Conservation (phyloP, 805 yeast genomes). For the Limtongia smithiae region DNA sequence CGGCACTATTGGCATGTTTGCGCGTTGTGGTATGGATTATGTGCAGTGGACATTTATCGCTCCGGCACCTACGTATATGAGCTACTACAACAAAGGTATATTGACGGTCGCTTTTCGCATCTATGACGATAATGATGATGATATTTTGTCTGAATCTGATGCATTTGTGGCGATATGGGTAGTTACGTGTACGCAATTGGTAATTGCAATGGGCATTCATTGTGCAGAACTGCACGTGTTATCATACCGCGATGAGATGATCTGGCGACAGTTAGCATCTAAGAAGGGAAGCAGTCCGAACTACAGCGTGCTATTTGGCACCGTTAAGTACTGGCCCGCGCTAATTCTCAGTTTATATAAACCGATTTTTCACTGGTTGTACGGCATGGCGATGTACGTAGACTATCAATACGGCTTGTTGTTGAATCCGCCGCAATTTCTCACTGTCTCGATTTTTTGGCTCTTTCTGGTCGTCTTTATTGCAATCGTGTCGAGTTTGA, state of each 20-base stretch:
- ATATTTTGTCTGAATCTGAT: background rate
- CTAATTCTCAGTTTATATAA: background rate
- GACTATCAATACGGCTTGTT: background rate
- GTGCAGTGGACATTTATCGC: no score
- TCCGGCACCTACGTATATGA: no score
- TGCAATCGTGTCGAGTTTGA: background rate
- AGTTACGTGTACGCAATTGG: background rate
- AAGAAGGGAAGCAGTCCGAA: background rate
- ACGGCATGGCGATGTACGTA: conserved; percentile 1
- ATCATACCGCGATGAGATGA: background rate
- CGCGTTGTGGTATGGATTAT: no score
- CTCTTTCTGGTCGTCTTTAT: background rate
- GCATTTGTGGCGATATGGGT: background rate
- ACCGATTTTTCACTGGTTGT: conserved; percentile 5
- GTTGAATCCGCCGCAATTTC: background rate
- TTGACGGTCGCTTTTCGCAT: no score
- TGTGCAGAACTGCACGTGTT: conserved; percentile 2
- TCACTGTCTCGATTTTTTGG: background rate
- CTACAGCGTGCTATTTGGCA: background rate
- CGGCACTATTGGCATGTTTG: no score
- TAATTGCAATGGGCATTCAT: background rate
- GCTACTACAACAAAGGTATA: no score
- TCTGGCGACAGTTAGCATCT: background rate
- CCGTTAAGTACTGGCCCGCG: background rate
- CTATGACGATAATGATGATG: no score